Base-by-base conservation (phyloP, 2,329 filamentous ascomycete species). In the Cercospora sp. region DNA sequence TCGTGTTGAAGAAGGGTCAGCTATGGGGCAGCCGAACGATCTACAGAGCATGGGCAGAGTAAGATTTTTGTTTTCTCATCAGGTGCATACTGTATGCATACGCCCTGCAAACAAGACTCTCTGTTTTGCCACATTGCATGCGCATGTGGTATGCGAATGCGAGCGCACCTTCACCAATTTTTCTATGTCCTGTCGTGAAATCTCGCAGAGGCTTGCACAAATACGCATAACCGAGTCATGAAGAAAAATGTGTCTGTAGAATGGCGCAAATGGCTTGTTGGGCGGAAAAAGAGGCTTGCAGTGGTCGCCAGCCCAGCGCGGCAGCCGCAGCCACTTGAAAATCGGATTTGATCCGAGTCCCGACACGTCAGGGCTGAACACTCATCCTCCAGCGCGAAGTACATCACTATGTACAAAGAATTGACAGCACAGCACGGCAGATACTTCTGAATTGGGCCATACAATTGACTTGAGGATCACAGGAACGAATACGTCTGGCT, bases 11-110 rank as follows among this genome's bases (percentile, higher is more conserved):
- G 85, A 94, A 90, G 83, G 94, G 94, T 0, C 85, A 94, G 78
- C 88, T 87, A 69, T 98, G 92, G 79, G 94, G 94, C 1, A 88
- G 88, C 70, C 88, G 89, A 71, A 93, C 90, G 73, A 89, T 96
- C 70, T 98, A 97, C 82, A 89, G 88, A 76, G 92, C 88, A 0
- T 98, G 94, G 94, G 88, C 90, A 79, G 89, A 88, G 68, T 73
- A 64, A 67, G 36, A 30, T 40, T 18, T 23, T 23, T 18, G 61
- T 13, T 42, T 26, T 16, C 12, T 60, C 58, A 18, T 33, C 55
- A 59, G 28, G 31, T 59, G 31, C 33, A 40, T 16, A 40, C 33
- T 40, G 33, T 8, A 33, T 18, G 16, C 48, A 33, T 18, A 28
- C 48, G 55, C 28, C 55, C 26, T 20, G 30, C 55, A n/a, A 30